Percentiles rank a stretch among this genome's conserved stretches.
phyloP scores from a whole-genome alignment of 129 eudicot genomes.

The Flaveria brownii region DNA sequence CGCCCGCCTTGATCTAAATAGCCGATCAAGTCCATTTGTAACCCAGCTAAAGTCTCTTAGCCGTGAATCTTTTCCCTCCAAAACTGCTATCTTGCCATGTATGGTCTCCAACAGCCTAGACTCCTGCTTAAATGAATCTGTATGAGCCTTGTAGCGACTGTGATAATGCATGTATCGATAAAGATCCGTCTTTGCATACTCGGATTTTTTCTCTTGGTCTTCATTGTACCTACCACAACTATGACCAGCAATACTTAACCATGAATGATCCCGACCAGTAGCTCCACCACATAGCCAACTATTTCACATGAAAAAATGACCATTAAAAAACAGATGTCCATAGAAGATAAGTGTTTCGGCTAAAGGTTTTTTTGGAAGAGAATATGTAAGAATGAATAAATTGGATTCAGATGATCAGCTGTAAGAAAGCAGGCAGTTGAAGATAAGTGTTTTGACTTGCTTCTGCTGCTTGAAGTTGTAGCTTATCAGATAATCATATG shows the following conservation, averaged over 20 bases:
- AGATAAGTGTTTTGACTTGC: background rate
- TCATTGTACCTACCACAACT: constrained; percentile 96
- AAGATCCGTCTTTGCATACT: constrained; percentile 80
- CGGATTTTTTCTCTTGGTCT: constrained; percentile 58
- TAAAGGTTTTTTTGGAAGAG: background rate
- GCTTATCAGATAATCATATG: background rate
- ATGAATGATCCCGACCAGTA: constrained; percentile 87
- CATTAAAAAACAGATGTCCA: background rate
- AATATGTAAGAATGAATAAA: too few species aligned
- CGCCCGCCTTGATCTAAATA: constrained; percentile 86
- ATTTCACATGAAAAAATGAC: constrained; percentile 24
- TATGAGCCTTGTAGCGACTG: constrained; percentile 87
- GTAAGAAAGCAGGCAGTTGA: background rate
- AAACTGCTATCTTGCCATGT: constrained; percentile 48
- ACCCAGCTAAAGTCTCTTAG: constrained; percentile 91
- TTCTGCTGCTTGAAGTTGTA: background rate
- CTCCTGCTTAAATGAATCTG: constrained; percentile 86
- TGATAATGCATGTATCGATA: constrained; percentile 91
- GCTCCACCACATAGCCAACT: constrained; percentile 99
- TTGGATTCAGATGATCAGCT: too few species aligned
- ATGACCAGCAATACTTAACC: constrained; percentile 78
- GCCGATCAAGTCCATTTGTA: constrained; percentile 76
- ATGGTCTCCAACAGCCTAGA: constrained; percentile 65
- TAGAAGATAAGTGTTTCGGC: background rate
- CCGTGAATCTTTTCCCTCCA: constrained; percentile 61